Evolutionary conservation across 2,329 filamentous ascomycete genomes (phyloP).

Genomic region (Penicillium rolfsii): DNA sequence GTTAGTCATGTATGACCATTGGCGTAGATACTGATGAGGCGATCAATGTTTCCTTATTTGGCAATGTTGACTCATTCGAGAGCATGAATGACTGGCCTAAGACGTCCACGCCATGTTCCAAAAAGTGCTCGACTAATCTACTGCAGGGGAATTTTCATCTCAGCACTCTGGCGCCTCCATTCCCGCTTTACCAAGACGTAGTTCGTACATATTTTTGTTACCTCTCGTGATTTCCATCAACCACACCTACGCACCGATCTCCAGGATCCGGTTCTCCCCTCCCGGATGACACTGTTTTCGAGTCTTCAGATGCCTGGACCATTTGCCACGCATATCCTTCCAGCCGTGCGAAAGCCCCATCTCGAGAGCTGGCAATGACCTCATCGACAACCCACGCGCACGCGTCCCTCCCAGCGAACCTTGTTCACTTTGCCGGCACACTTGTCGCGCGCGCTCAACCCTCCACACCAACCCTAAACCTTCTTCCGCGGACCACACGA

Average conservation of each 20-base stretch:
- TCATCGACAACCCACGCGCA: constrained; percentile 14
- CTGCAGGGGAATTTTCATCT: neutral
- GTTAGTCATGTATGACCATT: neutral
- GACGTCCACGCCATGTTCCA: neutral
- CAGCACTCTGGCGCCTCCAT: no score
- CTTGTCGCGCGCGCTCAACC: neutral
- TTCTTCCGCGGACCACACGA: neutral
- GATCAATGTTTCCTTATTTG: neutral
- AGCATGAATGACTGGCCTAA: neutral
- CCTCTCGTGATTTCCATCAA: neutral
- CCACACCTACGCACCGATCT: neutral
- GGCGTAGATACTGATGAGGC: neutral
- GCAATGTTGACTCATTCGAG: neutral
- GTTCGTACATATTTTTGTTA: neutral
- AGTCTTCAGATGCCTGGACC: no score
- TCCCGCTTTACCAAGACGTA: neutral
- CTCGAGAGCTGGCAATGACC: constrained; percentile 23
- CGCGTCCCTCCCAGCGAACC: neutral
- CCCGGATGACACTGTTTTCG: neutral
- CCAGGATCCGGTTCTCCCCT: neutral
- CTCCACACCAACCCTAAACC: neutral
- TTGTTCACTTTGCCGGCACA: no score
- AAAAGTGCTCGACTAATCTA: neutral
- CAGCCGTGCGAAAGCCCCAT: neutral
- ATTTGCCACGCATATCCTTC: neutral